Percentiles rank a stretch among this genome's conserved stretches.
Evolutionary conservation across 129 eudicot species (phyloP).

Genomic region (Kitagawia praeruptora): DNA sequence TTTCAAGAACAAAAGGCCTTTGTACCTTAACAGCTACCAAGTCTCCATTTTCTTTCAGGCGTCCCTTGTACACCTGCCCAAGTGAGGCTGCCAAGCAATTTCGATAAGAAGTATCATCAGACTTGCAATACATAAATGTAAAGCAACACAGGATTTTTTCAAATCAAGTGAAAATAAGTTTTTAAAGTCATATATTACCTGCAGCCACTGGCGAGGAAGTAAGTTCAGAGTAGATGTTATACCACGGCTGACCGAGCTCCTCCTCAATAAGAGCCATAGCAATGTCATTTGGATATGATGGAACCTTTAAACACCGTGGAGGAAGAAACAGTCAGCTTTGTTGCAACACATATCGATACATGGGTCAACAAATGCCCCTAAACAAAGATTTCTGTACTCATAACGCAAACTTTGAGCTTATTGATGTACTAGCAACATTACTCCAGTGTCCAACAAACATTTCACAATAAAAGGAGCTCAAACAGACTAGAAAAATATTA

Average conservation of each 20-base stretch:
- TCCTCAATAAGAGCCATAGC: constrained; percentile 97
- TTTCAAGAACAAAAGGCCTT: constrained; percentile 96
- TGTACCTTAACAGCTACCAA: constrained; percentile 98
- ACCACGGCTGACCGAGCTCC: constrained; percentile 96
- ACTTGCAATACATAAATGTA: not conserved
- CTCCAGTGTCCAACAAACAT: not conserved
- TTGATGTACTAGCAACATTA: not conserved
- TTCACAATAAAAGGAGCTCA: not conserved
- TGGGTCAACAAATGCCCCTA: not conserved
- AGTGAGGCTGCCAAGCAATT: constrained; percentile 71
- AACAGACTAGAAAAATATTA: too few species aligned
- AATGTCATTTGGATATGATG: constrained; percentile 97
- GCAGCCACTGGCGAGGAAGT: constrained; percentile 99
- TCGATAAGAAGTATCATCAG: constrained; percentile 1
- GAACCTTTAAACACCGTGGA: constrained; percentile 50
- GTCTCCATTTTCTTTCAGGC: constrained; percentile 97
- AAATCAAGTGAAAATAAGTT: not conserved
- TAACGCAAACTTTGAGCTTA: not conserved
- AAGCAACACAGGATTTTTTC: not conserved
- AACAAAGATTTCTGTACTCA: constrained; percentile 2
- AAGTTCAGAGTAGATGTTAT: constrained; percentile 81
- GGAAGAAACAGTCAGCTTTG: constrained; percentile 12
- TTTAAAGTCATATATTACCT: constrained; percentile 41
- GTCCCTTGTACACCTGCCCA: constrained; percentile 98
- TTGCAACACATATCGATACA: not conserved